Conservation (phyloP, 2,329 filamentous ascomycete genomes). For the Endocalyx cinctus region DNA sequence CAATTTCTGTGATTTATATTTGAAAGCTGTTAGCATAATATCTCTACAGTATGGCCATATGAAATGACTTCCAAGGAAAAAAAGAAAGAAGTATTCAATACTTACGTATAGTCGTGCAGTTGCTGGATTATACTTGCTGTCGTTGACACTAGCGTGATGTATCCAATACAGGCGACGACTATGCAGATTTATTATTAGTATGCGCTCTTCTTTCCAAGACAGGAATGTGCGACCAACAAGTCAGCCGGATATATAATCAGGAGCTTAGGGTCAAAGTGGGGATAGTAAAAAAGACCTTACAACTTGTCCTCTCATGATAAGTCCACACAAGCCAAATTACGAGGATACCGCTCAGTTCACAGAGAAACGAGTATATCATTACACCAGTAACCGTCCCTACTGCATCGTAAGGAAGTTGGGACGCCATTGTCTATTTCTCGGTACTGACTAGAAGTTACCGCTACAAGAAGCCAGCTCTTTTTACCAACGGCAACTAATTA, state of each 20-base stretch:
- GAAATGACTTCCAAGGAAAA: no score
- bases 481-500: no score
- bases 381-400: conserved; percentile 10
- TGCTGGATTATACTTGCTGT: conserved; percentile 14
- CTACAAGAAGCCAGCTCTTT: no score
- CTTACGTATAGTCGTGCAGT: conserved; percentile 13
- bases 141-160: conserved; percentile 12
- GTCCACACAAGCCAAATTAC: conserved; percentile 15
- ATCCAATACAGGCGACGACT: conserved; percentile 15
- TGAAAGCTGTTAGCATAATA: no score
- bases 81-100: not conserved
- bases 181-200: not conserved
- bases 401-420: conserved; percentile 10
- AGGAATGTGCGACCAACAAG: no score
- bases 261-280: no score
- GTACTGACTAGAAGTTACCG: no score
- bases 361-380: conserved; percentile 10
- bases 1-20: conserved; percentile 5
- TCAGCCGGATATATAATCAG: no score
- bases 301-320: conserved; percentile 14
- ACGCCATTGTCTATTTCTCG: conserved; percentile 1
- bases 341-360: conserved; percentile 6
- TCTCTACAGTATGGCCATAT: no score
- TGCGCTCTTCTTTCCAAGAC: no score
- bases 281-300: no score